These are phyloP conservation scores for Suillus placidus DNA, from an alignment of 768 basidiomycete species.

Conservation along the genomic window DNA sequence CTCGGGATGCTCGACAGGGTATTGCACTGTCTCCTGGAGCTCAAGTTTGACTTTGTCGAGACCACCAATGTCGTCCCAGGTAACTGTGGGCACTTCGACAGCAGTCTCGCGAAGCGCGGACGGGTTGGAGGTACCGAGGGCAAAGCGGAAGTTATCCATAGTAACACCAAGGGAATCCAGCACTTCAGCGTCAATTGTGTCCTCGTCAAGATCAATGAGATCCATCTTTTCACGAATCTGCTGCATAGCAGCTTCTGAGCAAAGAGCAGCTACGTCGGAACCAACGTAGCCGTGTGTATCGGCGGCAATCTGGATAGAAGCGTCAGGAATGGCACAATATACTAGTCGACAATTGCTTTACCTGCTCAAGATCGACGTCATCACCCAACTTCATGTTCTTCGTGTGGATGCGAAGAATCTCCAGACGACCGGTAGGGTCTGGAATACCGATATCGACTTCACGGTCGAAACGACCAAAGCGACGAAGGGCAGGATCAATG, in stretches of 20 bases:
- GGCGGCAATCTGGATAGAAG: constrained; percentile 76
- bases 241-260: constrained; percentile 99
- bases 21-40: constrained; percentile 98
- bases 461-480: constrained; percentile 99
- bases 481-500: constrained; percentile 97
- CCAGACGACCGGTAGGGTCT: constrained; percentile 97
- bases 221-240: constrained; percentile 99
- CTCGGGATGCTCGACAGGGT: constrained; percentile 99
- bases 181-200: constrained; percentile 99
- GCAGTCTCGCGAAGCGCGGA: constrained; percentile 99
- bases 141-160: constrained; percentile 99
- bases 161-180: constrained; percentile 98
- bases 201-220: constrained; percentile 91
- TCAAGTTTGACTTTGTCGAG: constrained; percentile 99
- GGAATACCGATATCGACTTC: constrained; percentile 99
- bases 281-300: constrained; percentile 99
- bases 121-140: constrained; percentile 95
- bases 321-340: neutral
- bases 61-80: constrained; percentile 99
- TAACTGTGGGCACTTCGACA: constrained; percentile 97
- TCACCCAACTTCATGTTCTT: constrained; percentile 99
- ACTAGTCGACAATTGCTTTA: constrained; percentile 27
- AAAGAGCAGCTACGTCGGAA: constrained; percentile 95
- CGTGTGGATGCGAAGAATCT: constrained; percentile 98
- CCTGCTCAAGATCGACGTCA: constrained; percentile 97